Conservation (phyloP, 305 asterid genomes). For the Coffea humblotiana region DNA sequence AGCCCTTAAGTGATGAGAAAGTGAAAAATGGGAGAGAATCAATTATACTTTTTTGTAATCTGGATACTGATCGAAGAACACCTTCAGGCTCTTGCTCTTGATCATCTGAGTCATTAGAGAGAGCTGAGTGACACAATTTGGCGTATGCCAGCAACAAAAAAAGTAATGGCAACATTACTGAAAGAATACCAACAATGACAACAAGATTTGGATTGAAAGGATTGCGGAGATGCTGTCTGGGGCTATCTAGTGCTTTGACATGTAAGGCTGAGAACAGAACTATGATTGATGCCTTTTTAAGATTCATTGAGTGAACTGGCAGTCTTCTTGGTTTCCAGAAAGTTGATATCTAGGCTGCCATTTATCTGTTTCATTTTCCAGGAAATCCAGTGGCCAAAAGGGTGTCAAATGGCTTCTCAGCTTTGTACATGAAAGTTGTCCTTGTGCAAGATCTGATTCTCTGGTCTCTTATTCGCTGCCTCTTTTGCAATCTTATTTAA, state of each 20-base stretch:
- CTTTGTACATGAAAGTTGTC: not conserved
- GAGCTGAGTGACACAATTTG: constrained; percentile 38
- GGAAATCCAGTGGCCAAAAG: not conserved
- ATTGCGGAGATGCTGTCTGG: not conserved
- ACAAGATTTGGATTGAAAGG: constrained; percentile 42
- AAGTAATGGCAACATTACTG: constrained; percentile 37
- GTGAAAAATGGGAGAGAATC: constrained; percentile 63
- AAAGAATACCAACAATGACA: constrained; percentile 37
- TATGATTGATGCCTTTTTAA: not conserved
- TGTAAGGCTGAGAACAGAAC: not conserved
- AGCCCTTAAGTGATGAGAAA: constrained; percentile 59
- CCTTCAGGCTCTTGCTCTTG: constrained; percentile 21
- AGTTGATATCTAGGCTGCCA: not conserved
- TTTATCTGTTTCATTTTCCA: not conserved
- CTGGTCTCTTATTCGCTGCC: not conserved
- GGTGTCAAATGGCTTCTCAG: not conserved
- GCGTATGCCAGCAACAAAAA: constrained; percentile 47
- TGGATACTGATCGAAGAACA: constrained; percentile 32
- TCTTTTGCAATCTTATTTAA: not conserved
- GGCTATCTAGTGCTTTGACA: not conserved
- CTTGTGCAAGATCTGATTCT: not conserved
- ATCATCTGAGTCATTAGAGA: not conserved
- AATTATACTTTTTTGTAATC: constrained; percentile 40
- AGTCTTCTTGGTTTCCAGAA: not conserved
- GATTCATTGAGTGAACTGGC: not conserved